These are phyloP conservation scores for Fusarium sp. DNA, from an alignment of 2,329 filamentous ascomycete genomes.

Conservation along the genomic window DNA sequence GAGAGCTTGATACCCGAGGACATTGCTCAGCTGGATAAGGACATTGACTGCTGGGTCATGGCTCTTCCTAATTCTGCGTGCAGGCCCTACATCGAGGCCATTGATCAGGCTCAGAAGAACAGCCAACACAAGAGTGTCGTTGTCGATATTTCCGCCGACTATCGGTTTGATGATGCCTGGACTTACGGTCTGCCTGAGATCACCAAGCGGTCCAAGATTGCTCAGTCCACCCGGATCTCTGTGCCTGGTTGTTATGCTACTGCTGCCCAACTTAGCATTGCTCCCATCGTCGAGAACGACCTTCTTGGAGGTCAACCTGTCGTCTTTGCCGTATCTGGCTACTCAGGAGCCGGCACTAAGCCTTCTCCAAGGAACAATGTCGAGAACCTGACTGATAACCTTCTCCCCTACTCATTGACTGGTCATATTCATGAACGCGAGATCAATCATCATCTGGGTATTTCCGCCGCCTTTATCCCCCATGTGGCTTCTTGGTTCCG, in stretches of 20 bases:
- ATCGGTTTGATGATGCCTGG: conserved; percentile 79
- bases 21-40: conserved; percentile 83
- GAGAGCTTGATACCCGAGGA: conserved; percentile 91
- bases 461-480: neutral
- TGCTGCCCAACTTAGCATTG: neutral
- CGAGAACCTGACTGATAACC: neutral
- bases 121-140: conserved; percentile 74
- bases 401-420: neutral
- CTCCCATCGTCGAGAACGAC: neutral
- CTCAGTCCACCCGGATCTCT: neutral
- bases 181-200: neutral
- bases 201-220: neutral
- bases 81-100: conserved; percentile 91
- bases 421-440: neutral
- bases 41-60: conserved; percentile 97
- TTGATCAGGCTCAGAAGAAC: conserved; percentile 51
- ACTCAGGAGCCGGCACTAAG: neutral
- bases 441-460: neutral
- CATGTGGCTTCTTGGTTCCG: neutral
- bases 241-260: neutral
- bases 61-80: conserved; percentile 95
- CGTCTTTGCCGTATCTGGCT: neutral
- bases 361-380: neutral
- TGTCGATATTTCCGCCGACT: conserved; percentile 93
- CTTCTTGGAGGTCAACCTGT: neutral